Conservation (phyloP, 371 early-diverging fungal genomes). For the Catenaria anguillulae region DNA sequence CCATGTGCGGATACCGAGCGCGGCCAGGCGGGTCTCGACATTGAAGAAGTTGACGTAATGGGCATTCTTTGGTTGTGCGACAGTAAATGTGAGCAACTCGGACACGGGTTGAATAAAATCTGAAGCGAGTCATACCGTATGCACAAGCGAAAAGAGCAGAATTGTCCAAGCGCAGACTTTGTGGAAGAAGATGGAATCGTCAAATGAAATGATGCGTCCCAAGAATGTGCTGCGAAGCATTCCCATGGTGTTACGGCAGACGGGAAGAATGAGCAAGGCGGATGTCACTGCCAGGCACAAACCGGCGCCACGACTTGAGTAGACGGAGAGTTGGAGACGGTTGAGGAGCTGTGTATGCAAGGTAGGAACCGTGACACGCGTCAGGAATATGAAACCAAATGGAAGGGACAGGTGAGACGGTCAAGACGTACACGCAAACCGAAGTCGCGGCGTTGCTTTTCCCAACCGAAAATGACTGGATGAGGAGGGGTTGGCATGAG, state of each 20-base stretch:
- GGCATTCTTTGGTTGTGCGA: conserved; percentile 16
- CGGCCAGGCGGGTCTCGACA: conserved; percentile 15
- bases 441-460: too few relatives aligned
- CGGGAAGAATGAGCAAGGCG: conserved; percentile 18
- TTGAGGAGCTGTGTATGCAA: conserved; percentile 22
- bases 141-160: conserved; percentile 38
- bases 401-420: too few relatives aligned
- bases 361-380: conserved; percentile 20
- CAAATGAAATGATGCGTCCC: conserved; percentile 39
- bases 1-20: conserved; percentile 19
- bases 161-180: conserved; percentile 43
- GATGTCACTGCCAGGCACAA: conserved; percentile 33
- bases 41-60: conserved; percentile 36
- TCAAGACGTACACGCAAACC: background rate
- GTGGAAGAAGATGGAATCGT: conserved; percentile 56
- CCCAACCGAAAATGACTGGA: background rate
- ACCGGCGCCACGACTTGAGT: conserved; percentile 37
- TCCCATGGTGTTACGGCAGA: conserved; percentile 21
- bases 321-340: conserved; percentile 23
- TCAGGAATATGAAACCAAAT: background rate
- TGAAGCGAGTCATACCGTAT: conserved; percentile 21
- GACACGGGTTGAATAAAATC: too few relatives aligned
- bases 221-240: conserved; percentile 31
- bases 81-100: too few relatives aligned
- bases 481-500: too few relatives aligned